A percentile compares a stretch with the other conserved stretches of the same genome.
Conservation (phyloP, 75 land plant species). For the Pinus taeda region DNA sequence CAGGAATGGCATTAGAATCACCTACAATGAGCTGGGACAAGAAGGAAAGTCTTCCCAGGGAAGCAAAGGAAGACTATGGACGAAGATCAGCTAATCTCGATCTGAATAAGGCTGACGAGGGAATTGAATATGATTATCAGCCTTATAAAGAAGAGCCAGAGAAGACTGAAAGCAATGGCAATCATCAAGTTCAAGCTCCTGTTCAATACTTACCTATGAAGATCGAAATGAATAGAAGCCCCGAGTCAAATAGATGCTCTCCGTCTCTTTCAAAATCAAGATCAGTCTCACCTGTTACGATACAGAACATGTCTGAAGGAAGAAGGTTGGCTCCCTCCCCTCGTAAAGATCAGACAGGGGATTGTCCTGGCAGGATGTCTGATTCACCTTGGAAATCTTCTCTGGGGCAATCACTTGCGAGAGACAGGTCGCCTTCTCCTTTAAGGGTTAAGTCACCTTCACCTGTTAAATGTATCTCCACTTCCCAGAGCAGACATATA, state of each 20-base stretch:
- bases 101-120: conserved; percentile 11
- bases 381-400: background rate
- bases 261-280: background rate
- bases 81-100: conserved; percentile 8
- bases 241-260: background rate
- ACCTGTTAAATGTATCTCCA: conserved; percentile 7
- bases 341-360: background rate
- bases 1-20: no score
- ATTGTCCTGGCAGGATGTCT: background rate
- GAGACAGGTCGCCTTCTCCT: conserved; percentile 8
- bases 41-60: background rate
- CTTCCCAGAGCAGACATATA: background rate
- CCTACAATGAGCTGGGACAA: no score
- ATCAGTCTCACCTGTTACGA: no score
- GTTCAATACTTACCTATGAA: background rate
- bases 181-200: background rate
- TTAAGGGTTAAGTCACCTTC: conserved; percentile 8
- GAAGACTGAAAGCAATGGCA: background rate
- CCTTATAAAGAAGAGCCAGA: background rate
- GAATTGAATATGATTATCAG: conserved; percentile 8
- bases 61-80: conserved; percentile 4
- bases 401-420: background rate
- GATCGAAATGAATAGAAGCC: background rate
- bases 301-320: no score
- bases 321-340: background rate